Conservation (phyloP, 441 rosid species). For the Arabidopsis hybrid region DNA sequence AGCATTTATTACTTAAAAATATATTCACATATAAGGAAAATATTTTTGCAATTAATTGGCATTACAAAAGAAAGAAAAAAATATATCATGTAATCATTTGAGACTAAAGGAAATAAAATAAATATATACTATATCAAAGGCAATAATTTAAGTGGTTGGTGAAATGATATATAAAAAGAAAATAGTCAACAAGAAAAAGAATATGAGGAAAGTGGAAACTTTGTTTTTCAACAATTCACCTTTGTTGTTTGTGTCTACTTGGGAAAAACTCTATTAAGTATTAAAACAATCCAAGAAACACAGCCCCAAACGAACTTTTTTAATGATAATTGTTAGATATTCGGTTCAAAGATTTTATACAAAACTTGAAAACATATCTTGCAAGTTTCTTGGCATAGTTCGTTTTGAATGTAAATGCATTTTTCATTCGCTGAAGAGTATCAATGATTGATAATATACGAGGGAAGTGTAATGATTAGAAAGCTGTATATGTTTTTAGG, state of each 20-base stretch:
- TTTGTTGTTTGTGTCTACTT: slow-evolving; percentile 32
- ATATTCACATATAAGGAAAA: slow-evolving; percentile 12
- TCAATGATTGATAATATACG: background rate
- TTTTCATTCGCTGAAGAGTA: background rate
- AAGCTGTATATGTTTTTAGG: background rate
- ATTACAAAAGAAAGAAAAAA: background rate
- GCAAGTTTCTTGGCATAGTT: background rate
- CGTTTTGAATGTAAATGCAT: background rate
- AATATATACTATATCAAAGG: background rate
- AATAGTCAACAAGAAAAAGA: slow-evolving; percentile 32
- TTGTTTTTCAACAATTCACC: slow-evolving; percentile 32
- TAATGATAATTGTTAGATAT: background rate
- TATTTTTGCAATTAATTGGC: background rate
- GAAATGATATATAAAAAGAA: slow-evolving; percentile 30
- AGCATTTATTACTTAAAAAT: slow-evolving; percentile 10
- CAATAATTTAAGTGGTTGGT: slow-evolving; percentile 42
- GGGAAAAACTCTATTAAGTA: no score
- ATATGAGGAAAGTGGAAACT: slow-evolving; percentile 31
- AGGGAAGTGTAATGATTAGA: background rate
- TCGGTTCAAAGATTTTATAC: background rate
- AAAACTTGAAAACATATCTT: background rate
- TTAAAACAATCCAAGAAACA: no score
- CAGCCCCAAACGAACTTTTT: background rate
- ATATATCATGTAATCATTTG: slow-evolving; percentile 34
- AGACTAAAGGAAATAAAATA: background rate